phyloP scores from a whole-genome alignment of 345 rosid species.

The Luvunga scandens region DNA sequence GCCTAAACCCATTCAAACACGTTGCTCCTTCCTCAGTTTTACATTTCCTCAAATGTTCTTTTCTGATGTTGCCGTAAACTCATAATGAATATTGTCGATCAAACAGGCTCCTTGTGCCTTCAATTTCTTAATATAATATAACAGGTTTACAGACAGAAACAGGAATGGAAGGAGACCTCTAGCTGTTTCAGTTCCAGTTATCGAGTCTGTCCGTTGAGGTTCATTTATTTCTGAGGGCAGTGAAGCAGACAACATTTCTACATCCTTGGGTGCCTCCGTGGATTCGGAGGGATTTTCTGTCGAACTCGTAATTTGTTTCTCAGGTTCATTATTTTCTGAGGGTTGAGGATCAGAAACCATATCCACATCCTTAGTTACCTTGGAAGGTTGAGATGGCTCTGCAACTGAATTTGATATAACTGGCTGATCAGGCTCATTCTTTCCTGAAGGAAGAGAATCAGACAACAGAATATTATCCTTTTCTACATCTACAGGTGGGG shows the following conservation, averaged over 20 bases:
- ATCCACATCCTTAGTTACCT: constrained; percentile 28
- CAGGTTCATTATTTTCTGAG: constrained; percentile 15
- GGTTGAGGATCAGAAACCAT: constrained; percentile 28
- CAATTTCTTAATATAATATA: neutral
- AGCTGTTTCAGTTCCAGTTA: constrained; percentile 27
- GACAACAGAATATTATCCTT: constrained; percentile 40
- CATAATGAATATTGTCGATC: neutral
- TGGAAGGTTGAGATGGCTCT: constrained; percentile 32
- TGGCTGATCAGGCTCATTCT: constrained; percentile 36
- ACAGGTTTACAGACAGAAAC: neutral
- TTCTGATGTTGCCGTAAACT: neutral
- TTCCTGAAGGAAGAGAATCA: constrained; percentile 32
- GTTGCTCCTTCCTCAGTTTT: neutral
- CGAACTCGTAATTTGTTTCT: constrained; percentile 11
- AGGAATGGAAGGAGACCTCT: constrained; percentile 33
- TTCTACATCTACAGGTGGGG: constrained; percentile 25
- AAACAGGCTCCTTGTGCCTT: neutral
- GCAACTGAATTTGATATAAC: constrained; percentile 25
- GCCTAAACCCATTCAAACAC: neutral
- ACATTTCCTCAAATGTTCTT: neutral
- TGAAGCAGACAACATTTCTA: constrained; percentile 35
- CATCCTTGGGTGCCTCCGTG: constrained; percentile 36
- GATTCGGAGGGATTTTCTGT: constrained; percentile 15
- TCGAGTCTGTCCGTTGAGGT: constrained; percentile 17
- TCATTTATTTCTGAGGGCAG: constrained; percentile 25